Evolutionary conservation across 2,329 filamentous ascomycete genomes (phyloP).

Genomic region (Boeremia lycopersici): DNA sequence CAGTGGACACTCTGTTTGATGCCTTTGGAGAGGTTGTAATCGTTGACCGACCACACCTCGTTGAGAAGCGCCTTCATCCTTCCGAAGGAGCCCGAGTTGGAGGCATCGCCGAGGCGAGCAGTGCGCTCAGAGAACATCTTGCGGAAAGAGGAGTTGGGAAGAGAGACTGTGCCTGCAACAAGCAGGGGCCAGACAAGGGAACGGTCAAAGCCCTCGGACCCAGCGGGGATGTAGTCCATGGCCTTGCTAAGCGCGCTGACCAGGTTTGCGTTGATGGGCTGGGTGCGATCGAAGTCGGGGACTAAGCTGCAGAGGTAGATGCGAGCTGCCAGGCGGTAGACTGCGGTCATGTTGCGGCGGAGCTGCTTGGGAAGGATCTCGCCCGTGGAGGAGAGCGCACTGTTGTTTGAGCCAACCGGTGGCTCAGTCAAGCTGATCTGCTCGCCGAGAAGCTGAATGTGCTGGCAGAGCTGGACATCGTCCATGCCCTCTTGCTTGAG

Average conservation of each 20-base stretch:
- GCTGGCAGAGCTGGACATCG: slow-evolving; percentile 83
- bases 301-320: slow-evolving; percentile 97
- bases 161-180: slow-evolving; percentile 79
- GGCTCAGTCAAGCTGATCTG: slow-evolving; percentile 83
- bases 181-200: slow-evolving; percentile 93
- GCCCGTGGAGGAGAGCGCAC: slow-evolving; percentile 66
- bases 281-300: slow-evolving; percentile 79
- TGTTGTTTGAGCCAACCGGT: slow-evolving; percentile 55
- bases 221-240: slow-evolving; percentile 81
- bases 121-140: slow-evolving; percentile 77
- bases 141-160: slow-evolving; percentile 75
- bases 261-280: slow-evolving; percentile 75
- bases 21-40: slow-evolving; percentile 61
- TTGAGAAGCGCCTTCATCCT: slow-evolving; percentile 77
- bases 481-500: slow-evolving; percentile 80
- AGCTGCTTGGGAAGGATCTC: slow-evolving; percentile 82
- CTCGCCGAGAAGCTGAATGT: slow-evolving; percentile 84
- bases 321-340: slow-evolving; percentile 89
- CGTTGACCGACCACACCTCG: slow-evolving; percentile 80
- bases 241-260: slow-evolving; percentile 77
- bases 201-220: slow-evolving; percentile 82
- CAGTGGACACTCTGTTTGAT: slow-evolving; percentile 78
- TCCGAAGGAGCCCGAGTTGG: slow-evolving; percentile 82
- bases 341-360: slow-evolving; percentile 83
- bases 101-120: slow-evolving; percentile 74